Evolutionary conservation across 108 stramenopile species (phyloP), one percentile per base, ranked within the genome.

Genomic region (Cyclotella choctawhatcheeana): DNA sequence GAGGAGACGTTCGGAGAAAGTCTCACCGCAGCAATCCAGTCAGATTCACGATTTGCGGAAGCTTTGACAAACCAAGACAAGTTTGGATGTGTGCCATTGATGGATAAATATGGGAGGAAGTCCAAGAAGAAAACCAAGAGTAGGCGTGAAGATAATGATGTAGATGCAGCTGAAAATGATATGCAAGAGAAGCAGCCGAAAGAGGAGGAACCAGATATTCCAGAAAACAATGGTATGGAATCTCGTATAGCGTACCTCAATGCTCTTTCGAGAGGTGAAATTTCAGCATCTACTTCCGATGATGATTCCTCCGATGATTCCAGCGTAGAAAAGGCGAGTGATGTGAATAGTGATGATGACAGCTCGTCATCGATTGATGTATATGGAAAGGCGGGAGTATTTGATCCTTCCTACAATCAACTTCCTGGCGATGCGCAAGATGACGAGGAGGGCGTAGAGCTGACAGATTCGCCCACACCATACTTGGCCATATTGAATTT

Each of bases 201-300:
- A 30, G 44, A 24, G 12, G 67, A 81, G 8, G 58, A 65, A 3
- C 58, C 58, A 0, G 55, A 71, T 45, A 58, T 43, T 16, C 58
- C 74, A 24, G 67, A 76, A 53, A 55, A 52, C 18, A 78, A 82
- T 45, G 89, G 89, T 66, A 89, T 91, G 53, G 85, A 84, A 30
- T 92, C 93, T 59, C 71, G 97, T 29, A 93, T 97, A 53, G 93
- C 93, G 22, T 98, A 97, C 73, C 82, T 98, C 44, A 98, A 86
- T 45, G 93, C 92, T 20, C 79, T 98, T 12, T 95, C 97, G 10
- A 79, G 97, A 26, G 97, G 97, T 30, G 95, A 98, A 72, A 62
- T 96, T 8, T 84, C 78, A 54, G 85, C 70, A 7, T 89, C 92
- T 13, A 86, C 83, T 29, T 89, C 91, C 1, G 86, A 82, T 10